Percentiles rank a stretch among this genome's conserved stretches.
phyloP scores from a whole-genome alignment of 2,329 filamentous ascomycete species.

The Lachnellula hyalina region DNA sequence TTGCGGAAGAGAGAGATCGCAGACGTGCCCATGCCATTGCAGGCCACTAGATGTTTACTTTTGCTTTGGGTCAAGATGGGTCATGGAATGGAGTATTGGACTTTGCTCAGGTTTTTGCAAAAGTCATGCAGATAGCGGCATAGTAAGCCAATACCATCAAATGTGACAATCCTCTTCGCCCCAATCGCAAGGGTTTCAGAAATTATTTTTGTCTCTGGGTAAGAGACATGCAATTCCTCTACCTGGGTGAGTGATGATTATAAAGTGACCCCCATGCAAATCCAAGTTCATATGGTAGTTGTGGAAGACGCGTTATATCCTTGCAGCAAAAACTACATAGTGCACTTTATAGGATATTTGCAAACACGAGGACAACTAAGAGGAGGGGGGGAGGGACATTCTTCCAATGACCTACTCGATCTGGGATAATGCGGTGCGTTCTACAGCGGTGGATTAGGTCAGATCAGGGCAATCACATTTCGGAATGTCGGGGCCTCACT shows the following conservation, averaged over 20 bases:
- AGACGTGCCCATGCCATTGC: slow-evolving; percentile 61
- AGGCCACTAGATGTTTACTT: slow-evolving; percentile 27
- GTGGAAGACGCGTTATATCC: slow-evolving; percentile 1
- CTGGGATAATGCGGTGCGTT: too few relatives aligned
- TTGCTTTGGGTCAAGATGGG: slow-evolving; percentile 22
- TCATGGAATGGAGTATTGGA: slow-evolving; percentile 30
- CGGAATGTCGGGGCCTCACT: background rate
- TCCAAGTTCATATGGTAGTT: slow-evolving; percentile 3
- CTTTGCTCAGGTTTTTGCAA: slow-evolving; percentile 22
- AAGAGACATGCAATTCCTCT: background rate
- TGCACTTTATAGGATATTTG: slow-evolving; percentile 8
- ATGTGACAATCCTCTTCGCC: slow-evolving; percentile 19
- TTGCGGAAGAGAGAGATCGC: slow-evolving; percentile 98
- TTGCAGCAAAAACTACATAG: slow-evolving; percentile 8
- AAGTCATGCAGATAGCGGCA: slow-evolving; percentile 27
- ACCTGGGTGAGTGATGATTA: background rate
- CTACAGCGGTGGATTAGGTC: slow-evolving; percentile 6
- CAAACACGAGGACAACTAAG: slow-evolving; percentile 12
- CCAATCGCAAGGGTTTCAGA: background rate
- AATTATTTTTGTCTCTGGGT: background rate
- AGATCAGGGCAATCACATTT: background rate
- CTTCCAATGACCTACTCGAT: background rate
- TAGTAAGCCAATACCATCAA: slow-evolving; percentile 30
- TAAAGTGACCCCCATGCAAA: slow-evolving; percentile 14
- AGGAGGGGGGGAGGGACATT: background rate